phyloP scores from a whole-genome alignment of 208 protist species.

The Crithidia sp. region DNA sequence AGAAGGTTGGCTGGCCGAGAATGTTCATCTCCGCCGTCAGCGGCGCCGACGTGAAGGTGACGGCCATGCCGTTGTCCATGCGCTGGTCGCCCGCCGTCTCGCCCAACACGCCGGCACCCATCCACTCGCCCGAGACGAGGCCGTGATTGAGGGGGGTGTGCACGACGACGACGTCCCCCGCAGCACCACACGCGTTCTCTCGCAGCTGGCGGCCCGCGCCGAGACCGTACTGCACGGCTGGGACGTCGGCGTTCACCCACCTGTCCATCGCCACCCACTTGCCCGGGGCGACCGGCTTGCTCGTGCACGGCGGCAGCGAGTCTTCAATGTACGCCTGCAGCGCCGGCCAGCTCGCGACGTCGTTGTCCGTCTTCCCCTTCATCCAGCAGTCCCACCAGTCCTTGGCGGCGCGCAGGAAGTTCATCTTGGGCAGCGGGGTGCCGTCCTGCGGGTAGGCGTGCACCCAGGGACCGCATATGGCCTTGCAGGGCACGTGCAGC shows the following conservation, averaged over 20 bases:
- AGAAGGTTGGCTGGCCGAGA: constrained; percentile 52
- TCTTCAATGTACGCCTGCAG: constrained; percentile 69
- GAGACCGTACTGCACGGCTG: constrained; percentile 25
- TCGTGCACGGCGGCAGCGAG: constrained; percentile 42
- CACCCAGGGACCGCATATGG: constrained; percentile 65
- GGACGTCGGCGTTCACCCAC: constrained; percentile 46
- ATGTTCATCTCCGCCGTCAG: constrained; percentile 43
- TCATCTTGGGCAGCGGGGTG: constrained; percentile 51
- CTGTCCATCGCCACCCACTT: constrained; percentile 46
- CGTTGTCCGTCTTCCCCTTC: constrained; percentile 41
- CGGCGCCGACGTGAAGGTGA: constrained; percentile 49
- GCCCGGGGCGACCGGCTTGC: constrained; percentile 46
- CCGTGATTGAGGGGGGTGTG: constrained; percentile 70
- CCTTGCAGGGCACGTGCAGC: constrained; percentile 56
- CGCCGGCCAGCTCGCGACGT: constrained; percentile 38
- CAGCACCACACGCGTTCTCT: background rate
- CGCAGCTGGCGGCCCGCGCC: constrained; percentile 12
- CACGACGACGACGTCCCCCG: constrained; percentile 30
- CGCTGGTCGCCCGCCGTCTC: constrained; percentile 68
- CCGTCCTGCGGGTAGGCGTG: constrained; percentile 74
- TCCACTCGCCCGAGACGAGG: constrained; percentile 66
- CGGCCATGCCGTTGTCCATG: constrained; percentile 68
- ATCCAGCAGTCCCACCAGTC: constrained; percentile 66
- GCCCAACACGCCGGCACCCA: constrained; percentile 58
- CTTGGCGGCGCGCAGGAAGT: constrained; percentile 61